Base-by-base conservation (phyloP, 495 filamentous ascomycete genomes). In the Podospora pseudoanserina region DNA sequence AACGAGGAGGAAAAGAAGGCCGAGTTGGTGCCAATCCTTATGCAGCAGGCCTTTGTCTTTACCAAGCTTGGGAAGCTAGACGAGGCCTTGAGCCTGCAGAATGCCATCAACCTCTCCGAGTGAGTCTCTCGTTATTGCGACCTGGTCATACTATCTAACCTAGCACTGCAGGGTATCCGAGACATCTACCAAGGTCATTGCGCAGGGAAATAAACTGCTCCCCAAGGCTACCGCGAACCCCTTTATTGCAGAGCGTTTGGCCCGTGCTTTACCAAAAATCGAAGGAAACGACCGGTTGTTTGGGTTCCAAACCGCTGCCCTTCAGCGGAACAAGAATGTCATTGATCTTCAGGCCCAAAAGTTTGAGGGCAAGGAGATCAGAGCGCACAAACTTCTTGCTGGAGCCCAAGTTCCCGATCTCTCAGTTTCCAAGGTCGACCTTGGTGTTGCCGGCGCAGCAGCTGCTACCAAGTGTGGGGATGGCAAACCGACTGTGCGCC, bases 31-130 rank as follows among this genome's bases (percentile, higher is more conserved):
- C 92, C 94, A 0, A 96, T 99, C 69, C 77, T 88, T 18, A 89
- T 94, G 5, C 96, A 98, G 76, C 90, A 96, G 69, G 84, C 92
- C 15, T 97, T 93, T 78, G 89, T 94, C 32, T 81, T 93, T 49
- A 84, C 86, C 2, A 87, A 83, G 68, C 81, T 92, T 65, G 93
- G 90, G 2, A 94, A 91, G 76, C 74, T 83, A 18, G 86, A 89
- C 63, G 90, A 97, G 75, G 94, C 93, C 0, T 85, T 86, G 67
- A 81, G 83, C 49, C 70, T 96, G 28, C 83, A 89, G 15, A 83
- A 87, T 65, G 85, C 86, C 28, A 86, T 97, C 7, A 65, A 68
- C 16, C 66, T 76, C 53, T 76, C 79, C 19, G 78, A 83, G 79
- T 82, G 62, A 73, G 79, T 74, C 2, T 54, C 59, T 54, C 4